These are phyloP conservation scores for Pinguiococcus pyrenoidosus DNA, from an alignment of 108 stramenopile genomes.

Conservation along the genomic window DNA sequence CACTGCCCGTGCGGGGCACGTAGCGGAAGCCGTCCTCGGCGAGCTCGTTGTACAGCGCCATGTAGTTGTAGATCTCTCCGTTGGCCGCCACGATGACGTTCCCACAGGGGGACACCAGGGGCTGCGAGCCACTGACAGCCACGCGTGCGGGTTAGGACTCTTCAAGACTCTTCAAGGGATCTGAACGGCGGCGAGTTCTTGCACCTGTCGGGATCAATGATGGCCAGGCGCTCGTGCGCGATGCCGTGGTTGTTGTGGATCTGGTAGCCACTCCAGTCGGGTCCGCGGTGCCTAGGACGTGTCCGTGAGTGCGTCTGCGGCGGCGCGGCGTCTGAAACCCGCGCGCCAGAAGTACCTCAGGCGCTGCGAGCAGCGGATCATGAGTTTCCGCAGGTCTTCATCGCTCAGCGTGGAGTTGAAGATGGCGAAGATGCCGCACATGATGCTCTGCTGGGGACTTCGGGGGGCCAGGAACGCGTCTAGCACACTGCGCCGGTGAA, in stretches of 20 bases:
- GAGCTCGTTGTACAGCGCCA: constrained; percentile 64
- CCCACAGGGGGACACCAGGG: constrained; percentile 52
- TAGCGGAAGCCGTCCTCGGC: constrained; percentile 37
- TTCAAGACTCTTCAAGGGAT: too few species aligned
- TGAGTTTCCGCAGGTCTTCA: constrained; percentile 61
- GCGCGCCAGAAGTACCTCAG: constrained; percentile 16
- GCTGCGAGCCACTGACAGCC: constrained; percentile 87
- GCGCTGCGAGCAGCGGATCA: constrained; percentile 69
- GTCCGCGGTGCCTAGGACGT: constrained; percentile 59
- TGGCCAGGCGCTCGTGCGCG: constrained; percentile 91
- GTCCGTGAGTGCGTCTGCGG: not conserved
- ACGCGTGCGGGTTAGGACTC: too few species aligned
- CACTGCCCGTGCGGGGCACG: constrained; percentile 72
- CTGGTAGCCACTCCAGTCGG: constrained; percentile 89
- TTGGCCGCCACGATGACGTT: constrained; percentile 79
- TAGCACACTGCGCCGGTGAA: too few species aligned
- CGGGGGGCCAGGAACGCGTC: too few species aligned
- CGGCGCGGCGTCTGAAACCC: not conserved
- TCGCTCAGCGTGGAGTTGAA: constrained; percentile 71
- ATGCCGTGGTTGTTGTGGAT: constrained; percentile 54
- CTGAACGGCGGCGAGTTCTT: too few species aligned
- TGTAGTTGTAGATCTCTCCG: constrained; percentile 98
- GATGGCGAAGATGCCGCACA: constrained; percentile 96
- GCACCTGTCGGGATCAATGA: constrained; percentile 94
- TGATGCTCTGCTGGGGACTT: too few species aligned